Evolutionary conservation across 257 asterid genomes (phyloP), one percentile per base, ranked within the genome.

Genomic region (Solanum paucissectum): DNA sequence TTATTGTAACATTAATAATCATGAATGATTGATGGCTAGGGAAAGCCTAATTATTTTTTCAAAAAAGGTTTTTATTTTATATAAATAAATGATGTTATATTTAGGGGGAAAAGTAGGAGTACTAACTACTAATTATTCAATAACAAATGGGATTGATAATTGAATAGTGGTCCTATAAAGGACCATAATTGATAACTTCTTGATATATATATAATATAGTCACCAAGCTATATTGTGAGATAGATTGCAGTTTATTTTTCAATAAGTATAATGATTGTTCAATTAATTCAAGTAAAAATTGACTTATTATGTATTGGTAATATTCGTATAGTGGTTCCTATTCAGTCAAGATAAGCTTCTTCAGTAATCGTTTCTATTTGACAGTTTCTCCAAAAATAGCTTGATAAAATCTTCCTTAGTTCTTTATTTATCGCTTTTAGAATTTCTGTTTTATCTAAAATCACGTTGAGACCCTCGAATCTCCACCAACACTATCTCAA

Each of bases 121-220:
- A 27, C 9, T 18, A 52, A 27, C n/a, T 52, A 52, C 9, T 42
- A 79, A 44, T 44, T 79, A 77, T 42, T 25, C 66, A 44, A 46
- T 92, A 90, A 91, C 92, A 89, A 82, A 92, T 88, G 90, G 91
- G 86, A 29, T 49, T 82, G 91, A 92, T 74, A 74, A 88, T 86
- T 86, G 90, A 83, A 82, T 83, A 90, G 96, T 93, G 98, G 98
- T 91, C 98, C 98, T 86, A 62, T 71, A 82, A 88, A 83, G 90
- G 88, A 86, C 87, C 89, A 88, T 79, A 88, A 90, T 91, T 72
- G 88, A 88, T 90, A 86, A 86, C 87, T 87, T 83, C 89, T 40
- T 76, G 12, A 64, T 60, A n/a, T 85, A n/a, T 85, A 60, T 85
- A 64, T 40, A 68, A 68, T 85, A 68, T 40, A 68, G 32, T 85